Base-by-base conservation (phyloP, 345 rosid species). In the Kandelia obovata region DNA sequence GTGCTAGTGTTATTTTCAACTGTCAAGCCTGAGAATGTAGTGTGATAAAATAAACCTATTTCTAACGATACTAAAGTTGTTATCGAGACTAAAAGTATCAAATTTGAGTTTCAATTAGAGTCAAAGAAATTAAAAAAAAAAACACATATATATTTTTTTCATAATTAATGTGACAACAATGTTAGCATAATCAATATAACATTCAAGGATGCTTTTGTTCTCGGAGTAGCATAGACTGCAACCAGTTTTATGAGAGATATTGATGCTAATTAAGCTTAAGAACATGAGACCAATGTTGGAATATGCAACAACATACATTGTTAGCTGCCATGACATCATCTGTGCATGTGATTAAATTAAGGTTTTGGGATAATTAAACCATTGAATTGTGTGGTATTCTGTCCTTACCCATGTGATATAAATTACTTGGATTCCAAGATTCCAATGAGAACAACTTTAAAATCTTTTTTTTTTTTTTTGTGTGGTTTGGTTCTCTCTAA, bases 331-430 rank as follows among this genome's bases (percentile, higher is more conserved):
- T 21, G 58, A 61, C 46, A 52, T 49, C 19, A 25, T 56, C 34
- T 19, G 39, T 64, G 16, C 9, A 47, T 31, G 58, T n/a, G 67
- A 70, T 75, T 66, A 78, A 67, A 68, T 39, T 55, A 68, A 58
- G 72, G 74, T 70, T 69, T 34, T 10, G 46, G 59, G 69, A 57
- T 71, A 71, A 70, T 60, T 70, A 69, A 75, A 78, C 58, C 61
- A 67, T 80, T 68, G 83, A 80, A 58, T 65, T 52, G 77, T 70
- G 86, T 75, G 68, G 70, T 68, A 75, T 71, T 60, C 68, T 75
- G 71, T 6, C 68, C 71, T 55, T 75, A 60, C 69, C 83, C 86
- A 83, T 78, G 86, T 80, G 83, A 62, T 47, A 35, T 68, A 51
- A 69, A 71, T 72, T 30, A 70, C 80, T 73, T 80, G 73, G 51